Evolutionary conservation across 352 stramenopile species (phyloP), one percentile per base, ranked within the genome.

Genomic region (Phytophthora pistaciae): DNA sequence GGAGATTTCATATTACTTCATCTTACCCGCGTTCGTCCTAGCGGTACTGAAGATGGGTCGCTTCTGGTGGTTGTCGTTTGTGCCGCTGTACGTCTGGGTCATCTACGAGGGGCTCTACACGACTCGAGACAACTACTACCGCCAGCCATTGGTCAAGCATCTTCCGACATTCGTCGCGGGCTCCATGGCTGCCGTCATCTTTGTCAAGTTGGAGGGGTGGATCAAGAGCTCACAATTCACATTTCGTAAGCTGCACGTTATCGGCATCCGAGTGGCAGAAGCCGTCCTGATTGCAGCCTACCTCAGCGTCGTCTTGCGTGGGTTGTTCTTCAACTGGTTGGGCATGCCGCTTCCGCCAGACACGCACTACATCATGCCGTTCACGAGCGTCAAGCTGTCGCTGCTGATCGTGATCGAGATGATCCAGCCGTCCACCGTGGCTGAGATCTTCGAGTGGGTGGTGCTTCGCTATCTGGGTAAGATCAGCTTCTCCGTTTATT

Each of bases 321-420:
- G 66, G 0, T 42, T 80, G 3, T 31, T 82, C 1, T 86, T 79
- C 60, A 72, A 62, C 42, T 68, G 61, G 61, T n/a, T 68, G 7
- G 21, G 64, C 27, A 23, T n/a, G 14, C 59, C 53, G 21, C 62
- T 75, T 3, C 20, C 65, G 4, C 67, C 72, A 1, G 3, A 70
- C 1, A 38, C 46, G 1, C 27, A 48, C 60, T 42, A 80, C 33
- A 75, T 64, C 64, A 54, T 72, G 10, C 38, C 56, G 3, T 53
- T 83, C 18, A 71, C 74, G 25, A 33, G 29, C 29, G 29, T 10
- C 29, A 31, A 33, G 29, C 29, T 10, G 29, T 33, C 29, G 29
- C 29, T 71, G 13, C 7, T 84, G 18, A 61, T 84, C 38, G 62
- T 82, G 42, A 70, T 72, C 13, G 77, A 84, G 56, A 69, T 84